Conservation (phyloP, 768 basidiomycete genomes). For the Hemileccinum impolitum region DNA sequence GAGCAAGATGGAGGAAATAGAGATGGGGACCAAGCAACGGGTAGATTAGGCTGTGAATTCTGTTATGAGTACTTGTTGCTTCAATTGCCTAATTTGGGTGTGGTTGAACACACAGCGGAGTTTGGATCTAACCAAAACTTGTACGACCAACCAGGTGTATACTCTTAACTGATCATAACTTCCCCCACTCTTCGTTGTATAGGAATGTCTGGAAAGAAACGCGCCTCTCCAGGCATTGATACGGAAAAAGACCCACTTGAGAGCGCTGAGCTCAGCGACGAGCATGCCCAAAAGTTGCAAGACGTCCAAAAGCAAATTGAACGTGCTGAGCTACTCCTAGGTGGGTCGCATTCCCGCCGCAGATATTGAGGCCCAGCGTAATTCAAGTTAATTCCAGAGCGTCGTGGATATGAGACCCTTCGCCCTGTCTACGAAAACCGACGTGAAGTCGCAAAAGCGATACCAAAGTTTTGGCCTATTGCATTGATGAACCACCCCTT, state of each 20-base stretch:
- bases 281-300: slow-evolving; percentile 67
- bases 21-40: slow-evolving; percentile 80
- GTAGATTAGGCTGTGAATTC: slow-evolving; percentile 48
- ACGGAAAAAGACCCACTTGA: slow-evolving; percentile 67
- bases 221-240: slow-evolving; percentile 76
- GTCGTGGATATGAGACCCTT: slow-evolving; percentile 55
- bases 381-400: slow-evolving; percentile 44
- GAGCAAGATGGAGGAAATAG: slow-evolving; percentile 62
- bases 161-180: too few relatives aligned
- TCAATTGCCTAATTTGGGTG: slow-evolving; percentile 9
- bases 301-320: slow-evolving; percentile 65
- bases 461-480: slow-evolving; percentile 83
- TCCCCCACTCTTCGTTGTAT: slow-evolving; percentile 3
- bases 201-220: slow-evolving; percentile 54
- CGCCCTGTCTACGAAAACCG: slow-evolving; percentile 67
- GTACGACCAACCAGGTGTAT: too few relatives aligned
- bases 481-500: slow-evolving; percentile 72
- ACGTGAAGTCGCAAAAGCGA: slow-evolving; percentile 59
- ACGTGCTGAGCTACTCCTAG: slow-evolving; percentile 68
- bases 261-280: slow-evolving; percentile 65
- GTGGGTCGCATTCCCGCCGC: slow-evolving; percentile 39
- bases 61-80: neutral
- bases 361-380: slow-evolving; percentile 2
- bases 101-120: slow-evolving; percentile 25
- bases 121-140: slow-evolving; percentile 28